Conservation (phyloP, 75 land plant genomes). For the Selaginella moellendorffii region DNA sequence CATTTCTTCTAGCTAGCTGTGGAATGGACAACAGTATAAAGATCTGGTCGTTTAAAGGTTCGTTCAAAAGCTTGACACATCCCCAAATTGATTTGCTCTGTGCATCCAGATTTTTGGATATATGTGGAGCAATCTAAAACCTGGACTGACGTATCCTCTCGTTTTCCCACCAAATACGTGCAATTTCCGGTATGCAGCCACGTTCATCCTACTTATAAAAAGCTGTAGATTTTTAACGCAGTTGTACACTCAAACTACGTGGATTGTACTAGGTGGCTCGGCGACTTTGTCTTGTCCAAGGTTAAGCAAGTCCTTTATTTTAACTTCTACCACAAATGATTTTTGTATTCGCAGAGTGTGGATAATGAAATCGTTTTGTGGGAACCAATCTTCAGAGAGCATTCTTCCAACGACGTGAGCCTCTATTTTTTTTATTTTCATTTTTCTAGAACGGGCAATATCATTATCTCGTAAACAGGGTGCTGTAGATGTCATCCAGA, state of each 20-base stretch:
- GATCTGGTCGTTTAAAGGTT: slow-evolving; percentile 96
- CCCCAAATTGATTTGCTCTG: not conserved
- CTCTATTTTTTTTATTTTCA: slow-evolving; percentile 8
- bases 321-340: not conserved
- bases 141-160: slow-evolving; percentile 89
- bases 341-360: slow-evolving; percentile 55
- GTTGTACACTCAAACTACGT: slow-evolving; percentile 90
- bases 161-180: slow-evolving; percentile 92
- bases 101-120: slow-evolving; percentile 65
- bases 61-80: too few species aligned
- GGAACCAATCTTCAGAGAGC: slow-evolving; percentile 84
- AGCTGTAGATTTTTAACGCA: slow-evolving; percentile 65
- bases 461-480: slow-evolving; percentile 33
- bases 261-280: slow-evolving; percentile 96
- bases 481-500: slow-evolving; percentile 67
- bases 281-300: slow-evolving; percentile 91
- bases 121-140: slow-evolving; percentile 91
- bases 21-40: slow-evolving; percentile 98
- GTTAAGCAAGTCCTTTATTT: slow-evolving; percentile 16
- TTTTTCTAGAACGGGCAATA: not conserved
- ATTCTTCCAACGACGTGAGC: slow-evolving; percentile 53
- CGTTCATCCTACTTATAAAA: not conserved
- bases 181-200: slow-evolving; percentile 70
- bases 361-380: slow-evolving; percentile 94
- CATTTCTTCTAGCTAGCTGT: slow-evolving; percentile 80